Evolutionary conservation across 768 basidiomycete species (phyloP).

Genomic region (Leccinum arenicola): DNA sequence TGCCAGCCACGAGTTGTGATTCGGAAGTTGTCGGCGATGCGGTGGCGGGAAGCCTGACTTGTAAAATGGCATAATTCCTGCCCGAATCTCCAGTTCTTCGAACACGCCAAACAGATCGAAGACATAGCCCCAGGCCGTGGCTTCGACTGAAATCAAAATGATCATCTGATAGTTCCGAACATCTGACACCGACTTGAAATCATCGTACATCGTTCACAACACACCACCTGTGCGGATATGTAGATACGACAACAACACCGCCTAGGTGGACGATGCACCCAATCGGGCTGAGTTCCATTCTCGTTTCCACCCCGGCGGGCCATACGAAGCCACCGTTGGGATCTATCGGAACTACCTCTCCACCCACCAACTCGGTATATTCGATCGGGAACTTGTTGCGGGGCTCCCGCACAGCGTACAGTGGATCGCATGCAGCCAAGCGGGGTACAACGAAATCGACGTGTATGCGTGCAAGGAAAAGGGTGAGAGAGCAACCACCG

Average conservation of each 20-base stretch:
- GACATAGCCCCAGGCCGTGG: no score
- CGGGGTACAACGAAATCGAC: conserved; percentile 84
- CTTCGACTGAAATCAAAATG: no score
- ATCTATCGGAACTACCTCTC: conserved; percentile 49
- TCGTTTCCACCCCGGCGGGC: conserved; percentile 40
- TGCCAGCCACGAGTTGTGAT: background rate
- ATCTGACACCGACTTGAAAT: conserved; percentile 37
- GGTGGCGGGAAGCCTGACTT: background rate
- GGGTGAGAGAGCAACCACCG: conserved; percentile 54
- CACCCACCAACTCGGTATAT: conserved; percentile 43
- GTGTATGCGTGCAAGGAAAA: conserved; percentile 66
- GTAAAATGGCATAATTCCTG: background rate
- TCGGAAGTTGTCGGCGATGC: background rate
- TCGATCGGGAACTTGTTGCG: conserved; percentile 51
- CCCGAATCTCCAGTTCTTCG: background rate
- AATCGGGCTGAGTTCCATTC: conserved; percentile 44
- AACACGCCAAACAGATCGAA: background rate
- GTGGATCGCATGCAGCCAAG: conserved; percentile 87
- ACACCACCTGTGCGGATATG: background rate
- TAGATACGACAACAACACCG: background rate
- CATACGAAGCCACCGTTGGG: conserved; percentile 47
- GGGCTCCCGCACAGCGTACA: conserved; percentile 61
- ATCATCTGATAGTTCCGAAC: background rate
- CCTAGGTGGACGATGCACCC: conserved; percentile 38
- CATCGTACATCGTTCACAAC: conserved; percentile 52